These are phyloP conservation scores for Inonotus hispidus DNA, from an alignment of 1,284 basidiomycete genomes.

Conservation along the genomic window DNA sequence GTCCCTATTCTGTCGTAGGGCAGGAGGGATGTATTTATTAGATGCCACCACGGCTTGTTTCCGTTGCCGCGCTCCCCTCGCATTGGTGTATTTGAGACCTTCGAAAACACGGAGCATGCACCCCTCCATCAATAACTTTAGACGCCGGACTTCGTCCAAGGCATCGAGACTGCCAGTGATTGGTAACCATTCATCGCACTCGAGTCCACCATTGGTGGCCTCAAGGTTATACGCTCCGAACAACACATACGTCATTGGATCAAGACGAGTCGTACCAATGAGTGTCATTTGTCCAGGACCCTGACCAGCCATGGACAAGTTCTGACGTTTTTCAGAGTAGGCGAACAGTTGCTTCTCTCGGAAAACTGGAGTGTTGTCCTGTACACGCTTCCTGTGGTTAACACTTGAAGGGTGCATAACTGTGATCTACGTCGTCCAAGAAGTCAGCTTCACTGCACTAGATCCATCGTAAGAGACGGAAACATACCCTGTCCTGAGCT, in stretches of 20 bases:
- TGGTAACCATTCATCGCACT: conserved; percentile 91
- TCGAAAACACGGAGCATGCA: conserved; percentile 92
- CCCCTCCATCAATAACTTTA: conserved; percentile 79
- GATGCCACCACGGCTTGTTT: conserved; percentile 29
- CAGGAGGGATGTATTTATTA: conserved; percentile 33
- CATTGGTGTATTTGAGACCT: conserved; percentile 47
- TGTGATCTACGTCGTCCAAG: conserved; percentile 40
- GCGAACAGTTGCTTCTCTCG: conserved; percentile 79
- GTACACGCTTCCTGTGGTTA: conserved; percentile 68
- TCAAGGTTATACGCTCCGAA: conserved; percentile 84
- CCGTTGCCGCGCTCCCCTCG: conserved; percentile 34
- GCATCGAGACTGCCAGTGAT: conserved; percentile 74
- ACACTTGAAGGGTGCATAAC: conserved; percentile 87
- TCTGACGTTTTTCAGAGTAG: conserved; percentile 82
- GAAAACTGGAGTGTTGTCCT: conserved; percentile 33
- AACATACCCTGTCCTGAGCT: conserved; percentile 76
- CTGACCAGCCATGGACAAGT: conserved; percentile 46
- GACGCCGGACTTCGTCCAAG: conserved; percentile 79
- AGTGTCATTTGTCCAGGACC: conserved; percentile 63
- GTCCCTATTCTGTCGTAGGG: conserved; percentile 31
- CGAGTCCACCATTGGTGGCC: conserved; percentile 63
- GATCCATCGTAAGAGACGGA: neutral
- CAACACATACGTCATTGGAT: conserved; percentile 87
- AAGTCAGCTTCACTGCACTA: conserved; percentile 17
- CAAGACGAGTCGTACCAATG: conserved; percentile 80